These are phyloP conservation scores for Blastobotrys illinoisensis DNA, from an alignment of 1,139 yeast species.

Conservation along the genomic window DNA sequence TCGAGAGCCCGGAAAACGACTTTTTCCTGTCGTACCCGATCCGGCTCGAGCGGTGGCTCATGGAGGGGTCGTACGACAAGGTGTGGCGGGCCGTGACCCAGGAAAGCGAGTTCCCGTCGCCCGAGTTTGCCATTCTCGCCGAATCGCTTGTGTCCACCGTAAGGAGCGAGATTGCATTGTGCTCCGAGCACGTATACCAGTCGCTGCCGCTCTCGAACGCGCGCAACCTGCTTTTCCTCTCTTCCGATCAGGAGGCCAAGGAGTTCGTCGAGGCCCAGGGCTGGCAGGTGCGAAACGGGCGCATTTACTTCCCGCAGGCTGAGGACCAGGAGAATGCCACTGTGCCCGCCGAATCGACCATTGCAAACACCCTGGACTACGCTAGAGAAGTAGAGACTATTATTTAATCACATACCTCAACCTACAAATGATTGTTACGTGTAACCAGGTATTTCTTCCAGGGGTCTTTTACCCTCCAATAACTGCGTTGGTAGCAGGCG, in stretches of 20 bases:
- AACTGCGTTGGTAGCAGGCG: too few species aligned
- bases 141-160: constrained; percentile 63
- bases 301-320: constrained; percentile 47
- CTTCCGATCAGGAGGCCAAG: constrained; percentile 61
- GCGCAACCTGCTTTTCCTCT: constrained; percentile 70
- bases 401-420: constrained; percentile 39
- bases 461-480: too few species aligned
- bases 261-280: constrained; percentile 49
- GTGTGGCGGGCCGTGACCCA: constrained; percentile 71
- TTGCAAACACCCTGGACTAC: constrained; percentile 65
- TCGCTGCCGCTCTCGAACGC: constrained; percentile 77
- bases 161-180: constrained; percentile 81
- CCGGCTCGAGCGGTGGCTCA: constrained; percentile 83
- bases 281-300: constrained; percentile 60
- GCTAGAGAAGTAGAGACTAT: constrained; percentile 87
- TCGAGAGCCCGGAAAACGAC: constrained; percentile 59
- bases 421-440: too few species aligned
- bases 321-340: constrained; percentile 20
- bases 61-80: constrained; percentile 95
- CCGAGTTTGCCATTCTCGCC: constrained; percentile 39
- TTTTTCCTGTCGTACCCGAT: constrained; percentile 73
- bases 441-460: too few species aligned
- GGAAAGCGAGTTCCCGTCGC: constrained; percentile 43
- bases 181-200: constrained; percentile 73
- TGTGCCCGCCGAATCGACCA: constrained; percentile 37